phyloP scores from a whole-genome alignment of 352 stramenopile genomes.

The Aphanomyces cochlioides region DNA sequence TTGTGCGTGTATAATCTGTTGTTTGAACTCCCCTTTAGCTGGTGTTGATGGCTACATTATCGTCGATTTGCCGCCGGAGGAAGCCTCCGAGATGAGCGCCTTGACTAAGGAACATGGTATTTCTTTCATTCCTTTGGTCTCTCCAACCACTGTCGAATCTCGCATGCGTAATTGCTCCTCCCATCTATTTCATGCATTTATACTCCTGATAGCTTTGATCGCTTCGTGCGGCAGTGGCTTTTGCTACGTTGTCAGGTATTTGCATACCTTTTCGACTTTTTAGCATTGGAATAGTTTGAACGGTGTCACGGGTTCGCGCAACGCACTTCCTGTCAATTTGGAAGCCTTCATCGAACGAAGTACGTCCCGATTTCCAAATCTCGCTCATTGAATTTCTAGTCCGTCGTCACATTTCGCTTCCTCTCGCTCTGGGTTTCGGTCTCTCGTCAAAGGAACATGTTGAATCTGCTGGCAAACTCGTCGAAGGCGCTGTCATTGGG shows the following conservation, averaged over 20 bases:
- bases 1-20: conserved; percentile 29
- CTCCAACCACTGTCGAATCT: conserved; percentile 94
- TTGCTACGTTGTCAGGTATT: conserved; percentile 72
- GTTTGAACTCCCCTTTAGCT: conserved; percentile 36
- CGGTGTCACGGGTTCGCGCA: conserved; percentile 92
- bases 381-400: conserved; percentile 41
- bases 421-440: conserved; percentile 96
- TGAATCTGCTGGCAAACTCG: conserved; percentile 86
- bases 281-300: conserved; percentile 44
- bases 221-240: conserved; percentile 71
- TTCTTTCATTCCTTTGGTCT: conserved; percentile 96
- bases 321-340: conserved; percentile 89
- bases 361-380: conserved; percentile 31
- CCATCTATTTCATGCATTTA: conserved; percentile 60
- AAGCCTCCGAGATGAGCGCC: conserved; percentile 87
- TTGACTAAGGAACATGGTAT: conserved; percentile 88
- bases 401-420: conserved; percentile 77
- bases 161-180: conserved; percentile 77
- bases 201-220: conserved; percentile 38
- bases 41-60: conserved; percentile 98
- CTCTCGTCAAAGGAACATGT: conserved; percentile 93
- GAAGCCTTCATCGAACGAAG: conserved; percentile 90
- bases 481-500: conserved; percentile 88
- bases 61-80: conserved; percentile 96
- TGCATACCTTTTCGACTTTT: background rate